Conservation (phyloP, 192 early-diverging fungal species). For the Ambispora gerdemannii region DNA sequence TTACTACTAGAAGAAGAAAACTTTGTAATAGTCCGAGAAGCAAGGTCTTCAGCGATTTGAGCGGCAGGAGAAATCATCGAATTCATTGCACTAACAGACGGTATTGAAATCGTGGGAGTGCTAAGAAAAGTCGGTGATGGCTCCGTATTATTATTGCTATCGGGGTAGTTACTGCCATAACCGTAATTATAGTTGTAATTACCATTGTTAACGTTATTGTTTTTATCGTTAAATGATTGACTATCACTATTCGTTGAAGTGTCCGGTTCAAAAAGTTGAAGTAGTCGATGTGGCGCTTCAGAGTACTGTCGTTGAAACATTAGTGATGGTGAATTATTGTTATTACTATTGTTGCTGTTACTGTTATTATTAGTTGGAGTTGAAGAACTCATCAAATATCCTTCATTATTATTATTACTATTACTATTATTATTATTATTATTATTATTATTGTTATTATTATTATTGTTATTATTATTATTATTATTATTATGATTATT, state of each 20-base stretch:
- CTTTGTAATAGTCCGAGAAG: constrained; percentile 10
- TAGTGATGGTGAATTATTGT: constrained; percentile 10
- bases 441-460: too few relatives aligned
- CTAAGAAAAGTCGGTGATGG: constrained; percentile 6
- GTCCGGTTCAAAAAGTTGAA: constrained; percentile 21
- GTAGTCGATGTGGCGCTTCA: constrained; percentile 19
- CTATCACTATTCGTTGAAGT: background rate
- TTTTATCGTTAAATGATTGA: background rate
- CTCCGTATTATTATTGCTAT: too few relatives aligned
- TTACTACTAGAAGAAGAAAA: background rate
- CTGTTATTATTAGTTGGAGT: too few relatives aligned
- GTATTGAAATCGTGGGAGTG: constrained; percentile 23
- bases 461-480: too few relatives aligned
- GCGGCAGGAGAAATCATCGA: background rate
- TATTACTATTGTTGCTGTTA: too few relatives aligned
- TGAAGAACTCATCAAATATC: too few relatives aligned
- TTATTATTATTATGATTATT: too few relatives aligned
- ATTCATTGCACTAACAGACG: constrained; percentile 9
- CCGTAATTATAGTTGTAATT: too few relatives aligned
- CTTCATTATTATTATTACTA: too few relatives aligned
- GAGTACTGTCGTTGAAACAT: constrained; percentile 24
- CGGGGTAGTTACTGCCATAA: too few relatives aligned
- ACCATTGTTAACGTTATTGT: too few relatives aligned
- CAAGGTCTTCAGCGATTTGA: constrained; percentile 2
- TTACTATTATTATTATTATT: too few relatives aligned